These are phyloP conservation scores for Sporothrix pseudoabietina DNA, from an alignment of 2,329 filamentous ascomycete genomes.

Conservation along the genomic window DNA sequence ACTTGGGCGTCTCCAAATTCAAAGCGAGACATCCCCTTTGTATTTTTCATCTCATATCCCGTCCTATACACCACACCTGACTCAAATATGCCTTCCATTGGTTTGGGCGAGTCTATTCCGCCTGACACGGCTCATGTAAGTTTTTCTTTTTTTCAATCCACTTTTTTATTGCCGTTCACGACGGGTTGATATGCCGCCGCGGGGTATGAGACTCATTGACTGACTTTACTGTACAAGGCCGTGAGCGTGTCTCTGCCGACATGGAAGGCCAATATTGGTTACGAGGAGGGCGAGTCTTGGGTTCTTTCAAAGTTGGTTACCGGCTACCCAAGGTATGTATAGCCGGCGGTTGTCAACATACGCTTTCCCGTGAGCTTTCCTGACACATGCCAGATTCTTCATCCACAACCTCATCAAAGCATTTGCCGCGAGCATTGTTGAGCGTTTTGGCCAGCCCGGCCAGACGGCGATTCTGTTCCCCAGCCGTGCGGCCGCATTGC, in stretches of 20 bases:
- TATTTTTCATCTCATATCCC: neutral
- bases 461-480: conserved; percentile 83
- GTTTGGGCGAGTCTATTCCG: conserved; percentile 71
- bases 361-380: neutral
- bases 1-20: neutral
- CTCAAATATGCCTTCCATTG: conserved; percentile 35
- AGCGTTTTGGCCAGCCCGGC: conserved; percentile 61
- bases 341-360: too few species aligned
- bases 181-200: neutral
- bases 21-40: neutral
- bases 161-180: neutral
- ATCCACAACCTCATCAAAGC: conserved; percentile 80
- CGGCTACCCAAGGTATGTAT: conserved; percentile 77
- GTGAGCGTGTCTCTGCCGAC: conserved; percentile 95
- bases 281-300: conserved; percentile 89
- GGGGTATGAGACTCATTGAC: neutral
- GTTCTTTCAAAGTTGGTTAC: conserved; percentile 83
- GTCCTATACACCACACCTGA: neutral
- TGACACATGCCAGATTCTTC: conserved; percentile 68
- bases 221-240: conserved; percentile 58
- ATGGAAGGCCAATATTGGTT: conserved; percentile 87
- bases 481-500: conserved; percentile 65
- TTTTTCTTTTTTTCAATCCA: conserved; percentile 34
- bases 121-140: conserved; percentile 77
- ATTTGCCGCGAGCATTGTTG: conserved; percentile 69